Conservation (phyloP, 2,329 filamentous ascomycete species). For the Botrytis porri region DNA sequence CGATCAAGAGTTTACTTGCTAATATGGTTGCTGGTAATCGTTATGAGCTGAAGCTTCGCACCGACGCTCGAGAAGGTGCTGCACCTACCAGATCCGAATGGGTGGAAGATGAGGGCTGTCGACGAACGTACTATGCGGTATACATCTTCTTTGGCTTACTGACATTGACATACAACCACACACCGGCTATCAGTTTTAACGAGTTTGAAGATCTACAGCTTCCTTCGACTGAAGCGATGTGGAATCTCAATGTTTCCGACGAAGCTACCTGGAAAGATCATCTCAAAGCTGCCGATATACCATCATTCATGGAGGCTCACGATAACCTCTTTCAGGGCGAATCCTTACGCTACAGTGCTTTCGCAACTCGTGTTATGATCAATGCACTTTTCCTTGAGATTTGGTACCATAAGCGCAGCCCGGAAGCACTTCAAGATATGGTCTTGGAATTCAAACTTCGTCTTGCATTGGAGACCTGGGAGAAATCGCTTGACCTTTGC, state of each 20-base stretch:
- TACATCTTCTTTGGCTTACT: conserved; percentile 98
- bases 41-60: conserved; percentile 91
- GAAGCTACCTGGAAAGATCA: conserved; percentile 82
- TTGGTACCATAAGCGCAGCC: conserved; percentile 98
- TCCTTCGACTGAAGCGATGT: conserved; percentile 88
- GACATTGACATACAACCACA: conserved; percentile 96
- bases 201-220: conserved; percentile 93
- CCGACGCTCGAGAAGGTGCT: conserved; percentile 76
- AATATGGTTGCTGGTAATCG: conserved; percentile 99
- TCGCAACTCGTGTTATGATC: conserved; percentile 97
- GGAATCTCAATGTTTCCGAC: conserved; percentile 79
- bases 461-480: conserved; percentile 96
- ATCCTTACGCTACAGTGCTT: conserved; percentile 86
- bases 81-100: conserved; percentile 81
- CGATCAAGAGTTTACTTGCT: conserved; percentile 94
- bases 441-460: conserved; percentile 98
- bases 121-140: conserved; percentile 95
- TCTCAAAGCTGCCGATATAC: conserved; percentile 65
- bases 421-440: conserved; percentile 94
- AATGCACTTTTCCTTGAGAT: conserved; percentile 97
- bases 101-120: conserved; percentile 95
- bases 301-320: conserved; percentile 91
- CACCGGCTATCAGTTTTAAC: conserved; percentile 95
- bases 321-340: conserved; percentile 95
- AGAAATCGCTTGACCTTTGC: conserved; percentile 89